phyloP scores from a whole-genome alignment of 208 protist genomes.

The Trypanosoma cruzi region DNA sequence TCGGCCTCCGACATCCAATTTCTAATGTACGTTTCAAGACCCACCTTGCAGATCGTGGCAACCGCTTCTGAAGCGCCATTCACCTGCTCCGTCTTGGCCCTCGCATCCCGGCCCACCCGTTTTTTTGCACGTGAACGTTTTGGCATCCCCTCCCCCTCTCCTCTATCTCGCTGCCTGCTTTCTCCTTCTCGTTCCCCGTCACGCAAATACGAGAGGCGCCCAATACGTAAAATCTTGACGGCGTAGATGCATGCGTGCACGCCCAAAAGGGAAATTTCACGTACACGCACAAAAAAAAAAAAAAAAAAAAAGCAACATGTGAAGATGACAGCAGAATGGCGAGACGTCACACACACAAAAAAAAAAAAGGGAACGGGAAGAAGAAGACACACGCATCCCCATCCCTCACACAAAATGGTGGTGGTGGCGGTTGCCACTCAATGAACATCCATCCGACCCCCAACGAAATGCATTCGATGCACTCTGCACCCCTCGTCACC shows the following conservation, averaged over 20 bases:
- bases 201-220: slow-evolving; percentile 6
- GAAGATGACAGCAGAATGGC: not conserved
- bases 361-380: too few species aligned
- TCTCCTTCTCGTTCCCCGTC: not conserved
- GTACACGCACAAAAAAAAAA: slow-evolving; percentile 10
- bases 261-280: too few species aligned
- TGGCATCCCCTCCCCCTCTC: not conserved
- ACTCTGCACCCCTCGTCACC: too few species aligned
- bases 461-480: too few species aligned
- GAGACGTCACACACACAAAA: too few species aligned
- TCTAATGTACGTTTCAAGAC: slow-evolving; percentile 20
- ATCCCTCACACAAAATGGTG: too few species aligned
- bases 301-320: slow-evolving; percentile 1
- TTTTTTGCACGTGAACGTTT: not conserved
- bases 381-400: too few species aligned
- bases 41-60: not conserved
- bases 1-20: slow-evolving; percentile 20
- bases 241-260: too few species aligned
- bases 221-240: not conserved
- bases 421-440: too few species aligned
- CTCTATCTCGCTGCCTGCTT: not conserved
- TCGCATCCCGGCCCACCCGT: not conserved
- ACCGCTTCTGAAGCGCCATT: not conserved
- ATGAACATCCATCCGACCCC: too few species aligned
- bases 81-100: not conserved